Base-by-base conservation (phyloP, 345 rosid genomes). In the Gossypium raimondii region DNA sequence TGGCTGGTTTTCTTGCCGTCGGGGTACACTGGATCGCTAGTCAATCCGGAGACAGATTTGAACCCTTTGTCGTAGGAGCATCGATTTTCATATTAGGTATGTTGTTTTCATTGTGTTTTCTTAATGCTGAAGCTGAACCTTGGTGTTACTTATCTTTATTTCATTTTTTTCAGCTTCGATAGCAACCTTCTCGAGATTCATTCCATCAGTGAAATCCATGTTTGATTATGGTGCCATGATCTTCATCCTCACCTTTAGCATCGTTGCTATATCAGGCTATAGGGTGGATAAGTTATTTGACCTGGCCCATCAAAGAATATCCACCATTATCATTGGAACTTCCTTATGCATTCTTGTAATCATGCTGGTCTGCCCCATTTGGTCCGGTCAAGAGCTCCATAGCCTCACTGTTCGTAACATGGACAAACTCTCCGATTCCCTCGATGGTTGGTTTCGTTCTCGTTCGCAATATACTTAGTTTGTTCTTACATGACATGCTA, bases 301-400 rank as follows among this genome's bases (percentile, higher is more conserved):
- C 7, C 0, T 90, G 73, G 96, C 96, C 50, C 84, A 79, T 59
- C 82, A 87, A 61, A 92, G 97, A 85, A 27, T 84, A 27, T 85
- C 93, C 56, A 89, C 97, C 20, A 81, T 90, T 56, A 86, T 81
- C 2, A 82, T 88, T 27, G 96, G 97, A 58, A 79, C 89, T 57
- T 81, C 93, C 38, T 61, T 89, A 3, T 89, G 92, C 86, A 80
- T 90, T 73, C 43, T 88, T 61, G 85, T 84, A 38, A 85, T 86
- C 83, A 87, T 86, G 77, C 60, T 87, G 51, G 57, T 87, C 68
- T 89, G 80, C 65, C 97, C 94, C 74, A 84, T 88, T 18, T 92
- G 97, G 96, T 95, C 92, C 16, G 94, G 96, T n/a, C 63, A 74
- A 53, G 90, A 92, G 79, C 96, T 92, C 64, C 92, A 92, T 78